Evolutionary conservation across 148 eudicot genomes (phyloP), one percentile per base, ranked within the genome.

Genomic region (Pouteria glomerata): DNA sequence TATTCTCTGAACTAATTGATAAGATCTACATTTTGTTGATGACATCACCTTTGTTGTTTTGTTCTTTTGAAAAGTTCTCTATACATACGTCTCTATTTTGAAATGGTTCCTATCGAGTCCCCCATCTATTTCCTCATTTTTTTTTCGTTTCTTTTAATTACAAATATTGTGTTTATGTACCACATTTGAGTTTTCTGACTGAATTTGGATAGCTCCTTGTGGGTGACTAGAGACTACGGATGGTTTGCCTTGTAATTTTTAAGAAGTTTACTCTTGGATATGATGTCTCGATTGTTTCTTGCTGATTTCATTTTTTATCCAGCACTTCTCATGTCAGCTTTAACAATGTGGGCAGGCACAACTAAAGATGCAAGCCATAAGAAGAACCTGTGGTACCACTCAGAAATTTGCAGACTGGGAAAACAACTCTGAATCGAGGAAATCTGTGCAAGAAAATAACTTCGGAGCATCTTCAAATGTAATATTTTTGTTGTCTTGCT

Each of bases 391-490:
- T 52, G 41, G 34, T 55, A 30, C 51, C 27, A 37, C 44, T 29
- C 69, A 30, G 26, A 63, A 69, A 62, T 3, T 69, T 70, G 26
- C 31, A 18, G 73, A 35, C n/a, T 4, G 31, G 34, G 68, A 37
- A 48, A 48, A 44, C 15, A 19, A 63, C 37, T 59, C 73, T 26
- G 31, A 16, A 34, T 52, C 52, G 16, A 51, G 35, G 57, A 68
- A 44, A 19, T 42, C 68, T 14, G 29, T 62, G 57, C 44, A 63
- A 31, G 69, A 76, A 19, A 63, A 70, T 48, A 61, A 61, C 18
- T 63, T 39, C n/a, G 31, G 48, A 50, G 56, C 70, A 29, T 76
- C 79, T 69, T 31, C 56, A 29, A 63, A 52, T 24, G 74, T 69
- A 42, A 47, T 52, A 37, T 51, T 8, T 50, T 13, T 37, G 10